Percentiles rank a stretch among this genome's conserved stretches.
phyloP scores from a whole-genome alignment of 2,329 filamentous ascomycete species.

The Nannizzia gypsea region DNA sequence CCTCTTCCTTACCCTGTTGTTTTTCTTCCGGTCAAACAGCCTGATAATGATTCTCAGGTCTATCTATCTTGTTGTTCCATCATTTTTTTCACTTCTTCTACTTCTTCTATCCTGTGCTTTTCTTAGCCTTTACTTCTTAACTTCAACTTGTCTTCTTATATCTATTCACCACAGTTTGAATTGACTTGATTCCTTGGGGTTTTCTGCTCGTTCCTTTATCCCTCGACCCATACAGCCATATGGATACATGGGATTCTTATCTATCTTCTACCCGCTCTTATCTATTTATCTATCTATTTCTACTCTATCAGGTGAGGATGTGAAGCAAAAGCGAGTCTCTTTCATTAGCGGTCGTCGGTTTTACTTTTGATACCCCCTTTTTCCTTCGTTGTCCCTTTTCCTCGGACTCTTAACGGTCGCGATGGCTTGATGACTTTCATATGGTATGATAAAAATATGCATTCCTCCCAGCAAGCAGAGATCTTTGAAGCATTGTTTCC shows the following conservation, averaged over 20 bases:
- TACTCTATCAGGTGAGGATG: not conserved
- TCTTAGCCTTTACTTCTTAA: not conserved
- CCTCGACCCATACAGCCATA: not conserved
- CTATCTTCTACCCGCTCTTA: not conserved
- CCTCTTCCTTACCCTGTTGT: conserved; percentile 14
- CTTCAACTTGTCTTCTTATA: conserved; percentile 10
- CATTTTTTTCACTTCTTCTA: no score
- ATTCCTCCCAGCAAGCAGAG: not conserved
- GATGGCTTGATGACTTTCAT: not conserved
- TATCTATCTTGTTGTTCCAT: not conserved
- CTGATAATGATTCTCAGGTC: not conserved
- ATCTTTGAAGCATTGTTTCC: not conserved
- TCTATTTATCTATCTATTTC: not conserved
- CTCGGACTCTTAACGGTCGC: not conserved
- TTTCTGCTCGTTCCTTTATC: not conserved
- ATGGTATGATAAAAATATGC: not conserved
- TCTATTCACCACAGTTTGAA: conserved; percentile 2
- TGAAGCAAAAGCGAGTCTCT: not conserved
- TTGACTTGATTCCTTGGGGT: conserved; percentile 1
- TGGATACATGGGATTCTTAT: not conserved
- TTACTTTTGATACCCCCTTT: not conserved
- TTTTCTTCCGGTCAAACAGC: conserved; percentile 12
- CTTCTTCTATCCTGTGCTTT: no score
- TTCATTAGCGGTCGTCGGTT: not conserved
- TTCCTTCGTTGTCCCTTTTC: not conserved